Evolutionary conservation across 1,284 basidiomycete genomes (phyloP).

Genomic region (Mycena citricolor): DNA sequence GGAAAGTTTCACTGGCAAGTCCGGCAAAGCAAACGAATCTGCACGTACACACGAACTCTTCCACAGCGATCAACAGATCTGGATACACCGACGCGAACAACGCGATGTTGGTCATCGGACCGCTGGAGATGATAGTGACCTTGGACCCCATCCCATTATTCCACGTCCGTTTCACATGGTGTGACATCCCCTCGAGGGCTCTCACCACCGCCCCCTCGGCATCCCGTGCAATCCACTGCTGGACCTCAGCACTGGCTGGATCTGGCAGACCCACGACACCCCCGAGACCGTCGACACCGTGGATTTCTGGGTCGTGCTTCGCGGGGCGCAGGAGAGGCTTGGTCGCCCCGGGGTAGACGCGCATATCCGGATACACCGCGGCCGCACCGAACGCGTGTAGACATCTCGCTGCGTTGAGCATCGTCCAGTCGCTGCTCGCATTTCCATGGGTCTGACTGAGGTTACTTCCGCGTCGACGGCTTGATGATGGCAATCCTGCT

Average conservation of each 20-base stretch:
- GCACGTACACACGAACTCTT: conserved; percentile 61
- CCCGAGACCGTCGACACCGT: conserved; percentile 75
- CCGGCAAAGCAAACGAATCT: not conserved
- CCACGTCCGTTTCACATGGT: conserved; percentile 55
- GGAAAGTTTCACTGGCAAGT: not conserved
- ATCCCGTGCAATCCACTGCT: conserved; percentile 44
- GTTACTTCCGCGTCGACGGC: not conserved
- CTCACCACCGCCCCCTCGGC: conserved; percentile 39
- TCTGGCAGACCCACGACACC: conserved; percentile 74
- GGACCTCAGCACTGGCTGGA: conserved; percentile 46
- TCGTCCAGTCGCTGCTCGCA: conserved; percentile 59
- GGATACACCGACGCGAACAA: conserved; percentile 72
- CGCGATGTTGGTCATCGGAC: conserved; percentile 84
- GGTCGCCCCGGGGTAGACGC: conserved; percentile 65
- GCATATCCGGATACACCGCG: conserved; percentile 38
- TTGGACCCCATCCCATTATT: conserved; percentile 52
- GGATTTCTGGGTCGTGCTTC: conserved; percentile 70
- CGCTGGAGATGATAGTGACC: conserved; percentile 69
- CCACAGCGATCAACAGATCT: conserved; percentile 65
- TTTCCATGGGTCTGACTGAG: conserved; percentile 73
- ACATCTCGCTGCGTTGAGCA: conserved; percentile 71
- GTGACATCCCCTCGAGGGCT: conserved; percentile 68
- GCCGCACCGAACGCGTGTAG: conserved; percentile 66
- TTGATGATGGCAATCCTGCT: conserved; percentile 21
- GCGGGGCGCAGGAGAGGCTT: conserved; percentile 59